Base-by-base conservation (phyloP, 768 basidiomycete genomes). In the Auriculariales sp. region DNA sequence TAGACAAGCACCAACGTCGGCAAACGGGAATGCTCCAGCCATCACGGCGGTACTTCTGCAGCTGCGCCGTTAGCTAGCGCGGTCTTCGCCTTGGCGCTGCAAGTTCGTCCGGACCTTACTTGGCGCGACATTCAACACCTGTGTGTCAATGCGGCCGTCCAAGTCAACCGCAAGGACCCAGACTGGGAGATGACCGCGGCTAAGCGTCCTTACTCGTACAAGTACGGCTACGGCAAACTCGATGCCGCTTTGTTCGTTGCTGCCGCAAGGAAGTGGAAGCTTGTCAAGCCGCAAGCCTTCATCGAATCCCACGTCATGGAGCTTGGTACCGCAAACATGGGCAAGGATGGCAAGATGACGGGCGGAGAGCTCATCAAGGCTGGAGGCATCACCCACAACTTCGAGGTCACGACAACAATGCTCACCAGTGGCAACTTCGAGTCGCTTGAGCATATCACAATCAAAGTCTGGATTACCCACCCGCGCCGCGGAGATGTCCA, bases 71-170 rank as follows among this genome's bases (percentile, higher is more conserved):
- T 73, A 22, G 71, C 68, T 4, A 68, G 62, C 3, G 72, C 71
- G 30, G 65, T 72, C 36, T 65, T 71, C 50, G 72, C 72, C 3
- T 61, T 74, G 9, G 70, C 68, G 6, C 63, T 74, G 2, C 17
- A 36, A 39, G 24, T 19, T 12, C 67, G 69, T 29, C 71, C 72
- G 22, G 71, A 74, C 14, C 64, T 74, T 6, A 68, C 68, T 9
- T 74, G 72, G 72, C 59, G 72, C 29, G 72, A 74, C 53, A 57
- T 71, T 35, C 72, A 74, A 53, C 69, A 74, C 57, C 56, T 74
- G 36, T 58, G 63, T 50, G 65, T 73, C 24, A 54, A 55, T n/a
- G 64, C 63, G 9, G 62, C 68, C 0, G 62, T 66, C 0, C 59
- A 57, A 46, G 63, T 74, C 64, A 72, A 71, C 59, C 64, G 62